A percentile compares a stretch with the other conserved stretches of the same genome.
phyloP scores from a whole-genome alignment of 371 early-diverging fungal genomes.

The Apophysomyces sp. region DNA sequence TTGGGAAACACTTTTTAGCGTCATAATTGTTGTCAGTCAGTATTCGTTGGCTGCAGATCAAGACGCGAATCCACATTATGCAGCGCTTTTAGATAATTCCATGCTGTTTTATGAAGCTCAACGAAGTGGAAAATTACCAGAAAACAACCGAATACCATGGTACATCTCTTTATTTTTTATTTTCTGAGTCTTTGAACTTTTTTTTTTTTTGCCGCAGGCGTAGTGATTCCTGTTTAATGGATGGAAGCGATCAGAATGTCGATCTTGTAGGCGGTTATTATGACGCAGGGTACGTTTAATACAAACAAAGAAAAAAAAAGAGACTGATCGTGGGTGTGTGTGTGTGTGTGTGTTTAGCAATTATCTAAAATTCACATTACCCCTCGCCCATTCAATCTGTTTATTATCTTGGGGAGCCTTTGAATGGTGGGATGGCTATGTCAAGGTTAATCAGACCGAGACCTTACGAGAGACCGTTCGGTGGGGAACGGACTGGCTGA shows the following conservation, averaged over 20 bases:
- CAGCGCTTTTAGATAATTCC: constrained; percentile 39
- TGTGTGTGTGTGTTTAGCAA: too few relatives aligned
- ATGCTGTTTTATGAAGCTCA: constrained; percentile 61
- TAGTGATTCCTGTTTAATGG: constrained; percentile 42
- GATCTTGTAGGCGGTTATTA: constrained; percentile 51
- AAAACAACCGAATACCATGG: constrained; percentile 50
- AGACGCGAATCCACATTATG: constrained; percentile 18
- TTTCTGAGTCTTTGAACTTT: too few relatives aligned
- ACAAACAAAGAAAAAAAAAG: background rate
- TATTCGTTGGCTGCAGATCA: background rate
- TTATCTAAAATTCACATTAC: constrained; percentile 57
- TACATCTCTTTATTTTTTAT: background rate
- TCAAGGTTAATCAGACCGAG: constrained; percentile 36
- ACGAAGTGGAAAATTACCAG: constrained; percentile 48
- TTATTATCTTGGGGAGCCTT: constrained; percentile 51
- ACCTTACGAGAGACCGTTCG: constrained; percentile 48
- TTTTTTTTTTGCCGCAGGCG: constrained; percentile 29
- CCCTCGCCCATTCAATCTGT: constrained; percentile 46
- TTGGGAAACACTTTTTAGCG: background rate
- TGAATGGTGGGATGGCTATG: constrained; percentile 57
- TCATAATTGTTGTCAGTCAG: background rate
- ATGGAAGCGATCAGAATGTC: constrained; percentile 43
- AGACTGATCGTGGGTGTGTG: too few relatives aligned
- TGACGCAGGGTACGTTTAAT: constrained; percentile 29
- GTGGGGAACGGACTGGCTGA: constrained; percentile 68